phyloP scores from a whole-genome alignment of 2,329 filamentous ascomycete species.

The Niveomyces coronatus region DNA sequence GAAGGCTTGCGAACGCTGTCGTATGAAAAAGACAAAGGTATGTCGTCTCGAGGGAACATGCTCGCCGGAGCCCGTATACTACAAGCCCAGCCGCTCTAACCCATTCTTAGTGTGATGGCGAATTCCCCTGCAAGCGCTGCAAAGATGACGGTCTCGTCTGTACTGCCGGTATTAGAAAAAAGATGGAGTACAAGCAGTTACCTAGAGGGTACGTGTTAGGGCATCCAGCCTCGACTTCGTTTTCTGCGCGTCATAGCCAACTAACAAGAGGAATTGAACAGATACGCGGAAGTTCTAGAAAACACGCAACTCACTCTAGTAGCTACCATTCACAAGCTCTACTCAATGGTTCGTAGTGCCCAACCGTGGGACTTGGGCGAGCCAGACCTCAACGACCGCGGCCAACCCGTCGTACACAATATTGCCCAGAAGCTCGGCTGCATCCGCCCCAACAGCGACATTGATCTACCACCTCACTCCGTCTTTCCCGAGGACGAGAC shows the following conservation, averaged over 20 bases:
- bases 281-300: constrained; percentile 54
- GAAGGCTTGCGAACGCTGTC: constrained; percentile 57
- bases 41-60: constrained; percentile 1
- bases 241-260: background rate
- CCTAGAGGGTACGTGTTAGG: constrained; percentile 42
- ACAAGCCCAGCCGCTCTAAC: background rate
- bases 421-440: constrained; percentile 55
- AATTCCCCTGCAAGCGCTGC: constrained; percentile 56
- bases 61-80: too few relatives aligned
- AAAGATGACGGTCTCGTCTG: constrained; percentile 56
- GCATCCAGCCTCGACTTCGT: background rate
- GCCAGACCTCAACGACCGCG: constrained; percentile 51
- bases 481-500: constrained; percentile 53
- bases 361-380: constrained; percentile 53
- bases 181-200: constrained; percentile 59
- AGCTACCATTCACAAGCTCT: constrained; percentile 55
- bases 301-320: constrained; percentile 56
- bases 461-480: constrained; percentile 45
- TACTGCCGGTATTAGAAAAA: constrained; percentile 52
- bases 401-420: constrained; percentile 54
- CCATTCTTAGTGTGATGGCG: constrained; percentile 46
- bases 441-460: constrained; percentile 51
- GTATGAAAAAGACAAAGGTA: constrained; percentile 63
- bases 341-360: constrained; percentile 49
- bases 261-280: constrained; percentile 16